Percentiles rank a stretch among this genome's conserved stretches.
phyloP scores from a whole-genome alignment of 305 asterid species.

The Rubia occidens region DNA sequence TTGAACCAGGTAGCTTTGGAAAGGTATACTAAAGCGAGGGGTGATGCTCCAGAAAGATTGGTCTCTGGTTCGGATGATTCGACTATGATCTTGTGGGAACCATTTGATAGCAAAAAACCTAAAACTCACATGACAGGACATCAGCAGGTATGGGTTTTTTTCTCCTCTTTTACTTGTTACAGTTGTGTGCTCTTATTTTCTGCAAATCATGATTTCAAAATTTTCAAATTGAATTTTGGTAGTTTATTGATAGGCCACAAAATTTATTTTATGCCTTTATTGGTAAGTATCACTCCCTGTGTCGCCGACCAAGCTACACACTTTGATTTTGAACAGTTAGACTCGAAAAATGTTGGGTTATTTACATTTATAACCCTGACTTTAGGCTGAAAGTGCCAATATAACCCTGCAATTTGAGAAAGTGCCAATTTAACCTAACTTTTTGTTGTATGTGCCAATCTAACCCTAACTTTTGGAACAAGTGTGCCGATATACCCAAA shows the following conservation, averaged over 20 bases:
- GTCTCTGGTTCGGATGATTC: slow-evolving; percentile 97
- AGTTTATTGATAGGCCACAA: not conserved
- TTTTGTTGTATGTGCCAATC: too few species aligned
- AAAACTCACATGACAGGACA: slow-evolving; percentile 97
- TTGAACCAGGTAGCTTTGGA: slow-evolving; percentile 71
- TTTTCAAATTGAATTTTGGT: not conserved
- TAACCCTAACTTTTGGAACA: too few species aligned
- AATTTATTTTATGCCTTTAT: not conserved
- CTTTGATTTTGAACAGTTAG: too few species aligned
- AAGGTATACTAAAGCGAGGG: slow-evolving; percentile 72
- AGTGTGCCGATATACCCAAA: too few species aligned
- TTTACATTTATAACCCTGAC: too few species aligned
- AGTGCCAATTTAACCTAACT: too few species aligned
- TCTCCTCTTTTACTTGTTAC: not conserved
- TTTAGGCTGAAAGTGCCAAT: too few species aligned
- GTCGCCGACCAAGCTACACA: too few species aligned
- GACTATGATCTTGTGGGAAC: slow-evolving; percentile 97
- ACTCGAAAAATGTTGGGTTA: too few species aligned
- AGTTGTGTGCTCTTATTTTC: not conserved
- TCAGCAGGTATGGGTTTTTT: slow-evolving; percentile 56
- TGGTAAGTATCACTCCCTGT: not conserved
- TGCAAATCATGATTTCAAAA: not conserved
- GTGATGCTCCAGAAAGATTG: slow-evolving; percentile 72
- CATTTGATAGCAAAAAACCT: slow-evolving; percentile 63
- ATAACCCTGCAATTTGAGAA: too few species aligned